Percentiles rank a stretch among this genome's conserved stretches.
phyloP scores from a whole-genome alignment of 768 basidiomycete species.

The Erythrobasidium yunnanense region DNA sequence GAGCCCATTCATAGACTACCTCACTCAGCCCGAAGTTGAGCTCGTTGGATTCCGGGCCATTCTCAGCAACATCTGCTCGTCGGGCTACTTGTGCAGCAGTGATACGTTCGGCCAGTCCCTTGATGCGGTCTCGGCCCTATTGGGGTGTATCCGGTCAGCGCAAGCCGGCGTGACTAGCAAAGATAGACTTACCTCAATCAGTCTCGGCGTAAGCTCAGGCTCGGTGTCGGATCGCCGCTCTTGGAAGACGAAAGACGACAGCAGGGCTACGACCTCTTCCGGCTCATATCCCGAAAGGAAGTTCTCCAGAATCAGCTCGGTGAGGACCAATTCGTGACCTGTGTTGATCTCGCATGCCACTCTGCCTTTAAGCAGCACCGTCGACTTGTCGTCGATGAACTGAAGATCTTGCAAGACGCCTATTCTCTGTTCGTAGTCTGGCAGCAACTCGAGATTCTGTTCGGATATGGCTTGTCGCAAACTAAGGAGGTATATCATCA shows the following conservation, averaged over 20 bases:
- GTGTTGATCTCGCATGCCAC: slow-evolving; percentile 99
- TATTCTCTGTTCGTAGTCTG: slow-evolving; percentile 91
- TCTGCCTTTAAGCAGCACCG: slow-evolving; percentile 86
- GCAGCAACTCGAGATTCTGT: slow-evolving; percentile 88
- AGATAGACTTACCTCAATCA: slow-evolving; percentile 49
- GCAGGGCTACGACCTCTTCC: slow-evolving; percentile 87
- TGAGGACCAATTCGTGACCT: slow-evolving; percentile 88
- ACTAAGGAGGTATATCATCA: slow-evolving; percentile 29
- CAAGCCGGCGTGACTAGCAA: not conserved
- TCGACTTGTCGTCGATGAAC: slow-evolving; percentile 91
- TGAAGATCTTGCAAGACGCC: slow-evolving; percentile 78
- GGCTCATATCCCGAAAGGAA: slow-evolving; percentile 79
- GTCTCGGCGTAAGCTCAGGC: slow-evolving; percentile 64
- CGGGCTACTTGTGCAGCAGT: slow-evolving; percentile 60
- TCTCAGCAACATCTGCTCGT: slow-evolving; percentile 60
- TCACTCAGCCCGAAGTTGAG: slow-evolving; percentile 87
- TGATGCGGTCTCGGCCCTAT: slow-evolving; percentile 62
- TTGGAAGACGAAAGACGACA: slow-evolving; percentile 96
- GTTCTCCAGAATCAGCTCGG: slow-evolving; percentile 93
- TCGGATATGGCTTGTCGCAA: slow-evolving; percentile 83
- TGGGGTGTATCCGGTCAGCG: not conserved
- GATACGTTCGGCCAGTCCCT: slow-evolving; percentile 65
- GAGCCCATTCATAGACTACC: slow-evolving; percentile 98
- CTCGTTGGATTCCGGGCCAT: slow-evolving; percentile 46
- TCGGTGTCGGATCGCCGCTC: slow-evolving; percentile 82